Percentiles rank a stretch among this genome's conserved stretches.
Evolutionary conservation across 306 rosid genomes (phyloP).

Genomic region (Cucurbita maxima): DNA sequence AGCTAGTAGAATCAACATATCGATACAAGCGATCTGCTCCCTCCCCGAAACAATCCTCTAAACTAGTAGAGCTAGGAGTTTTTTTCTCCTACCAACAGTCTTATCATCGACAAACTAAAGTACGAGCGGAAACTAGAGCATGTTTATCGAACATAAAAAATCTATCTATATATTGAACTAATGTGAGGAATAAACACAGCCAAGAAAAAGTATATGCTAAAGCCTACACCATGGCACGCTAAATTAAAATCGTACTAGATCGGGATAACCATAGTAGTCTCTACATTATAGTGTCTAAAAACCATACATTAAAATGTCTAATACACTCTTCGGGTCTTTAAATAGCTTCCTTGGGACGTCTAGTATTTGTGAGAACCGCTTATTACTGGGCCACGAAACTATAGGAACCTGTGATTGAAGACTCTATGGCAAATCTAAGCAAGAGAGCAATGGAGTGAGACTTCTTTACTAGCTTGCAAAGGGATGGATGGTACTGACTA

Average conservation of each 20-base stretch:
- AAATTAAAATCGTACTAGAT: slow-evolving; percentile 3
- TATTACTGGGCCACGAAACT: slow-evolving; percentile 26
- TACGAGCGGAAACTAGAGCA: neutral
- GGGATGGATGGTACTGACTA: slow-evolving; percentile 20
- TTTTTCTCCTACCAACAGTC: neutral
- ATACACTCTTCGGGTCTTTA: slow-evolving; percentile 18
- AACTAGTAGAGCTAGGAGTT: neutral
- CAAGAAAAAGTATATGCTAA: neutral
- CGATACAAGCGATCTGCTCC: neutral
- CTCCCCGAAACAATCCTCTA: neutral
- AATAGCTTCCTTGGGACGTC: slow-evolving; percentile 23
- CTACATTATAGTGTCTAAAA: slow-evolving; percentile 10
- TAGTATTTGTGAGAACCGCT: slow-evolving; percentile 25
- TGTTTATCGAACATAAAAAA: neutral
- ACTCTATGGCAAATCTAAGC: slow-evolving; percentile 35
- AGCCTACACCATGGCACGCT: slow-evolving; percentile 6
- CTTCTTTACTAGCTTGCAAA: slow-evolving; percentile 29
- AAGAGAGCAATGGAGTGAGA: slow-evolving; percentile 15
- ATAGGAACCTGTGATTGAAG: slow-evolving; percentile 23
- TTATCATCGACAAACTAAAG: neutral
- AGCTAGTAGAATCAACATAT: neutral
- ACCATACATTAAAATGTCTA: slow-evolving; percentile 18
- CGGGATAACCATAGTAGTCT: neutral
- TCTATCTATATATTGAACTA: slow-evolving; percentile 11
- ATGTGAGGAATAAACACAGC: neutral